Base-by-base conservation (phyloP, 2,329 filamentous ascomycete genomes). In the Cryphonectria parasitica region DNA sequence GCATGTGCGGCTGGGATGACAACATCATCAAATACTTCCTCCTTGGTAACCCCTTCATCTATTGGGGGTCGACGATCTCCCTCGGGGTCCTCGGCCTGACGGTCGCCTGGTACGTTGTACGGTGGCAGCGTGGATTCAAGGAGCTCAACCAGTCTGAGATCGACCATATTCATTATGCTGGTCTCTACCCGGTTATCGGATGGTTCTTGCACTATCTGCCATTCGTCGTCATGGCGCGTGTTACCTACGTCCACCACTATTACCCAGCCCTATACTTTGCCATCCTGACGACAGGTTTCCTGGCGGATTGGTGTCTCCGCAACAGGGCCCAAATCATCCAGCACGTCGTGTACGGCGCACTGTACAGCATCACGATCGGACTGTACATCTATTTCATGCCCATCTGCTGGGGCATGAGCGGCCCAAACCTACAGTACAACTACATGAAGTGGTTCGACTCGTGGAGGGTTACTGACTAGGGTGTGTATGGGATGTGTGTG, bases 191-290 rank as follows among this genome's bases (percentile, higher is more conserved):
- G 11, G 86, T 95, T 69, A 87, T 96, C 69, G 96, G 96, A 73
- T 99, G 96, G 96, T 91, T 97, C 82, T 87, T 99, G 64, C 96
- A 99, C 83, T 99, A 98, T 80, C 83, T 97, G 73, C 96, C 96
- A 0, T 99, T 98, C 82, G 89, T 97, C 77, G 90, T 96, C 78
- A 99, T 99, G 97, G 96, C 94, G 15, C 93, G 96, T 86, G 96
- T 99, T 72, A 99, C 96, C 22, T 99, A 99, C 78, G 96, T 99
- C 68, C 96, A 99, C 82, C 96, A 99, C 84, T 99, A 99, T 86
- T 99, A 98, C 82, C 96, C 96, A 15, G 96, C 96, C 13, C 89
- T 99, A 15, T 99, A 98, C 85, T 99, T 98, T 80, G 95, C 96
- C 76, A 97, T 99, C 74, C 85, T 99, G 62, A 89, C 89, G 22